Evolutionary conservation across 2,329 filamentous ascomycete genomes (phyloP).

Genomic region (Ophiocordyceps unilateralis): DNA sequence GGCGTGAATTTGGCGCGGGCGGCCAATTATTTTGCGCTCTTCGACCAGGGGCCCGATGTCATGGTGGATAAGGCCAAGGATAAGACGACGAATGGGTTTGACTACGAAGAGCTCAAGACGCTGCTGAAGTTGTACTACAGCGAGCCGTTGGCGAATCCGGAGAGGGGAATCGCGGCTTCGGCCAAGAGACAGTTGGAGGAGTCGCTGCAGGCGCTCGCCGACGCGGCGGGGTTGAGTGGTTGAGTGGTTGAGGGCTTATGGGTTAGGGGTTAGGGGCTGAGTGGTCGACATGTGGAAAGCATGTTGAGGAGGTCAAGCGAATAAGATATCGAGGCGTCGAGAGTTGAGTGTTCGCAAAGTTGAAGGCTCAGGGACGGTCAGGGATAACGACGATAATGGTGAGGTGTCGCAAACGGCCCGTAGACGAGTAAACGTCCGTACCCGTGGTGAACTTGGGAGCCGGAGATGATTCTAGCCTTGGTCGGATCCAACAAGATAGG

Average conservation of each 20-base stretch:
- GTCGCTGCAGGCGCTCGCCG: slow-evolving; percentile 50
- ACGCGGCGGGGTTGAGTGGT: slow-evolving; percentile 15
- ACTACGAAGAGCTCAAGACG: slow-evolving; percentile 48
- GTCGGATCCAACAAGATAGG: no score
- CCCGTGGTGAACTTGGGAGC: no score
- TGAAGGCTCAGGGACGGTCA: no score
- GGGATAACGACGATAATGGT: no score
- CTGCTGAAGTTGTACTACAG: slow-evolving; percentile 52
- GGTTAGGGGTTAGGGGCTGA: neutral
- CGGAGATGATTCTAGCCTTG: no score
- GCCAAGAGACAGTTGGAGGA: slow-evolving; percentile 56
- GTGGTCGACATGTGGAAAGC: no score
- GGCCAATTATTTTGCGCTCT: slow-evolving; percentile 52
- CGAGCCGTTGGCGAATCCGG: slow-evolving; percentile 46
- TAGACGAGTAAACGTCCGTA: no score
- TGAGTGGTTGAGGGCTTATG: slow-evolving; percentile 19
- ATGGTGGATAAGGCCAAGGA: slow-evolving; percentile 46
- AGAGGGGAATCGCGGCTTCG: slow-evolving; percentile 48
- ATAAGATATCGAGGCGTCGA: no score
- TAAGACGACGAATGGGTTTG: slow-evolving; percentile 29
- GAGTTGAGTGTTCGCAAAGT: no score
- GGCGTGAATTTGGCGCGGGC: slow-evolving; percentile 46
- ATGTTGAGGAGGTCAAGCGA: no score
- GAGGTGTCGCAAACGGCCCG: no score
- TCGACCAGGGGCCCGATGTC: slow-evolving; percentile 45